Evolutionary conservation across 192 early-diverging fungal species (phyloP).

Genomic region (Entomortierella lignicola): DNA sequence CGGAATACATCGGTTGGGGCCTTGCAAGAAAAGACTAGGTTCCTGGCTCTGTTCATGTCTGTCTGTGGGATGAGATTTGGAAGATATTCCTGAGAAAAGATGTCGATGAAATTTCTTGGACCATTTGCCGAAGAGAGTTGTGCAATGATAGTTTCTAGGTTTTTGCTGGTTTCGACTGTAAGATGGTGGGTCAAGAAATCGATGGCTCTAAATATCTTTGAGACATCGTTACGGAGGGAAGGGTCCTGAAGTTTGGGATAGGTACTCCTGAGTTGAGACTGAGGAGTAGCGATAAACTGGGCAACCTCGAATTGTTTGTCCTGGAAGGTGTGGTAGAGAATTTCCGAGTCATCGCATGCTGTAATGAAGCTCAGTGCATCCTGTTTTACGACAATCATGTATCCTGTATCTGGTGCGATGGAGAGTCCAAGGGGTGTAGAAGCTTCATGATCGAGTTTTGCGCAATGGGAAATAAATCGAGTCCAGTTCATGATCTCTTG

Average conservation of each 20-base stretch:
- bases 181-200: constrained; percentile 21
- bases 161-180: constrained; percentile 16
- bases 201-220: constrained; percentile 41
- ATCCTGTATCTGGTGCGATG: constrained; percentile 37
- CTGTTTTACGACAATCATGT: constrained; percentile 44
- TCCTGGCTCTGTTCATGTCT: constrained; percentile 46
- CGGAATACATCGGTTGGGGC: constrained; percentile 19
- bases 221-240: constrained; percentile 21
- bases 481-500: constrained; percentile 39
- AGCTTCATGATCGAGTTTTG: constrained; percentile 47
- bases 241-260: constrained; percentile 38
- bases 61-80: constrained; percentile 27
- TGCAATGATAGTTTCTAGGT: constrained; percentile 20
- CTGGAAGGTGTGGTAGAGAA: constrained; percentile 44
- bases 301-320: constrained; percentile 44
- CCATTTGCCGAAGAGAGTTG: constrained; percentile 20
- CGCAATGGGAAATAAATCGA: constrained; percentile 39
- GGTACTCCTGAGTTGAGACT: constrained; percentile 39
- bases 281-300: constrained; percentile 35
- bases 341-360: constrained; percentile 52
- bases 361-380: constrained; percentile 40
- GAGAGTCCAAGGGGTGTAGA: constrained; percentile 28
- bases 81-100: constrained; percentile 23
- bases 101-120: constrained; percentile 35
- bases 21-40: constrained; percentile 25